Base-by-base conservation (phyloP, 2,329 filamentous ascomycete species). In the Diaporthe citriasiana region DNA sequence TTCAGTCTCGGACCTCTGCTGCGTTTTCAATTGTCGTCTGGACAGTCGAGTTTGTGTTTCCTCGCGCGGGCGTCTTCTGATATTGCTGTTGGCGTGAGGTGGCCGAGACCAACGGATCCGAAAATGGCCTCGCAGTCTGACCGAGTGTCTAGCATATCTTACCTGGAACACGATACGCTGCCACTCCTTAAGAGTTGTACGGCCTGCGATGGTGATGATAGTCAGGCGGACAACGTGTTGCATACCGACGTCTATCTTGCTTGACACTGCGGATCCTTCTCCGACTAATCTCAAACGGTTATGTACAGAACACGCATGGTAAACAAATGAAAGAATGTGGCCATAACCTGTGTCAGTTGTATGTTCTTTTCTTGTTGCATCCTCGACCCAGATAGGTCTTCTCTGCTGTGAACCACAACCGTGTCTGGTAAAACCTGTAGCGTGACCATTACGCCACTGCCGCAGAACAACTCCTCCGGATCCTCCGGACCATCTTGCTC, bases 281-380 rank as follows among this genome's bases (percentile, higher is more conserved):
- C 30, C 33, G 15, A 40, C 30, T 27, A 27, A 8, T 33, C 45
- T 50, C 33, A 40, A 30, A 51, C n/a, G 50, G 25, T 56, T 75
- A 71, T 75, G 25, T 73, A 75, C 71, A 75, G 40, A 51, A 33
- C 51, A 22, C 57, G 12, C 25, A 59, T 19, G 42, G 45, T 53
- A 50, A 50, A 38, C 53, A 27, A 66, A 51, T 59, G 47, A 40
- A 70, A 55, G n/a, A 70, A 75, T 45, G 33, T 33, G 69, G 65
- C 73, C 50, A 47, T 33, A 19, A 40, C 65, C 8, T 17, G 30
- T 42, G 55, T 13, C 65, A 66, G 70, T 70, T 70, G 55, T 56
- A 51, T 66, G 40, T 35, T 22, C 35, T 40, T 30, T 65, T 17
- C 17, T 38, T 51, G n/a, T 35, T 40, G 56, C 63, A 68, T 68